Base-by-base conservation (phyloP, 2,329 filamentous ascomycete species). In the Epichloe baconii region DNA sequence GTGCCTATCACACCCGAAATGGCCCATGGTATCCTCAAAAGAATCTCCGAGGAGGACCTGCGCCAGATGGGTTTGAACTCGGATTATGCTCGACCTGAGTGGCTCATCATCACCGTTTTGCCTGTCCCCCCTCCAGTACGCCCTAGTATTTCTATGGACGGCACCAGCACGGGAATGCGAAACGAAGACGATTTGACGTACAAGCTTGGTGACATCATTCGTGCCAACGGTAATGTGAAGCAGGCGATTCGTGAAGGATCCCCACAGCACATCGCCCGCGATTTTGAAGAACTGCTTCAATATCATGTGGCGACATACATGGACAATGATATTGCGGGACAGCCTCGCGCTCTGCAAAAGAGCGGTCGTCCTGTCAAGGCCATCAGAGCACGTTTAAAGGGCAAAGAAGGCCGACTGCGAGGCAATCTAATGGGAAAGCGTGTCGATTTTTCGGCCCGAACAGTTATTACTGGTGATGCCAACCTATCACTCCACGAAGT, bases 401-500 rank as follows among this genome's bases (percentile, higher is more conserved):
- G 94, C 56, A 99, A 99, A 72, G 93, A 99, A 66, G 93, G 93
- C 59, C 89, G 93, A 76, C 81, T 99, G 23, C 85, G 93, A 73
- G 93, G 94, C 65, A 99, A 98, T 70, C 75, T 98, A 76, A 98
- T 98, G 94, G 93, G 93, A 57, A 99, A 98, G 72, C 89, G 90
- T 81, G 93, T 98, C 54, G 93, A 99, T 66, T 98, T 98, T 64
- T 98, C 94, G 0, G 94, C 94, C 38, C 93, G 93, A 83, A 99
- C 94, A 35, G 93, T 99, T 73, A 98, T 99, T 67, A 98, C 94
- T 49, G 93, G 93, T 72, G 93, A 98, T 65, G 93, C 93, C 53
- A 98, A 97, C 65, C 73, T 98, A 58, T 95, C 89, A 31, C 77
- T 98, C 31, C 91, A 98, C 63, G 89, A 99, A 73, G 94, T 99